Conservation (phyloP, 2,329 filamentous ascomycete genomes). For the Arthrobotrys musiformis region DNA sequence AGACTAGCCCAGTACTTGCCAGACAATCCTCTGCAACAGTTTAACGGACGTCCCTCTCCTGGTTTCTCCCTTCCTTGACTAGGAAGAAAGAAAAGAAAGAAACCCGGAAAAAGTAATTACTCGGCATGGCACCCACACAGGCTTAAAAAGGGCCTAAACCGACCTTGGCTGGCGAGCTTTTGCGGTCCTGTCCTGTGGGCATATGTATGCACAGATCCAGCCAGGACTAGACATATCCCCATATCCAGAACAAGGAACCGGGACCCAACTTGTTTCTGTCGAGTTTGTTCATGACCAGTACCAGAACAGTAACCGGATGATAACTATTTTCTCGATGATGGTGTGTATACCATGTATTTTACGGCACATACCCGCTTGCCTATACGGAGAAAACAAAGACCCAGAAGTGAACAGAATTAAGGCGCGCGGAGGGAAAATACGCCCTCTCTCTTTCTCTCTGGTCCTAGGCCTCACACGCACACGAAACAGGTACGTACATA, state of each 20-base stretch:
- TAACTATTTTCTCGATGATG: conserved; percentile 37
- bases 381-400: conserved; percentile 32
- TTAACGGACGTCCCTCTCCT: conserved; percentile 54
- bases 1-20: conserved; percentile 48
- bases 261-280: conserved; percentile 45
- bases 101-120: conserved; percentile 49
- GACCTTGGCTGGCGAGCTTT: conserved; percentile 42
- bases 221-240: conserved; percentile 41
- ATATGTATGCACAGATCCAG: neutral
- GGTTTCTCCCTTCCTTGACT: conserved; percentile 45
- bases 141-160: conserved; percentile 21
- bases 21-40: conserved; percentile 51
- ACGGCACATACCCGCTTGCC: conserved; percentile 52
- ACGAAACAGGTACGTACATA: conserved; percentile 55
- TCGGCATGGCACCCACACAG: conserved; percentile 48
- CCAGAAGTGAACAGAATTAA: conserved; percentile 39
- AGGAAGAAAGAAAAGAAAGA: neutral
- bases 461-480: conserved; percentile 15
- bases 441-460: conserved; percentile 15
- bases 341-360: too few species aligned
- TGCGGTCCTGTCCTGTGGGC: neutral
- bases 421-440: conserved; percentile 20
- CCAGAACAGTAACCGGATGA: conserved; percentile 32
- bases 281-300: conserved; percentile 48
- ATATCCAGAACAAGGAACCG: conserved; percentile 52